Evolutionary conservation across 208 protist species (phyloP), one percentile per base, ranked within the genome.

Genomic region (Leishmania tarentolae): DNA sequence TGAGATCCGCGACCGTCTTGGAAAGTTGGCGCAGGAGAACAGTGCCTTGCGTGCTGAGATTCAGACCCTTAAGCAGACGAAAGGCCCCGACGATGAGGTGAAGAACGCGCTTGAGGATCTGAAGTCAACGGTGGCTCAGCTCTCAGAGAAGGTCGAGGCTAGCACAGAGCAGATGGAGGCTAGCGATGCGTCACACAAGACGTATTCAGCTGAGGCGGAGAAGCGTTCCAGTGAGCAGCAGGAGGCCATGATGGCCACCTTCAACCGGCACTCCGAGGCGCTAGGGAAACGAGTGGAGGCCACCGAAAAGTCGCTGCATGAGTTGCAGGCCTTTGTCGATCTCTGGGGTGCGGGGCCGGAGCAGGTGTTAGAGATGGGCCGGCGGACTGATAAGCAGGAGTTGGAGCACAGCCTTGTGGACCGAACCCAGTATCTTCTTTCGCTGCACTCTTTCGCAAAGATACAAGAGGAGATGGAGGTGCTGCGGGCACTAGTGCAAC

Each of bases 401-500:
- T 72, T 87, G 31, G 85, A 87, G 84, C 78, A 92, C 75, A 78
- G 79, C 56, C 72, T 90, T n/a, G 83, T 92, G 61, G 88, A 91
- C 44, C 89, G 91, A 71, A 87, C 87, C 40, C 65, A 31, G n/a
- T 97, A 89, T 79, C 70, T 96, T 15, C 87, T 92, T 79, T 89
- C 89, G 21, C 83, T 97, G 78, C 88, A 90, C 1, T 81, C 90
- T 37, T 95, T 97, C 76, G 69, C 63, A 2, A 86, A 77, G n/a
- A 37, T 96, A 46, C 88, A 80, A 42, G 91, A 95, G 47, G 92
- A 96, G 81, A 40, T 96, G 76, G 88, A 93, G 5, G 89, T 93
- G 52, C 44, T 96, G 78, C 87, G 91, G 19, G 75, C 80, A n/a
- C 86, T 94, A 77, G 57, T 94, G 46, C 87, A 91, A 83, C 83